phyloP scores from a whole-genome alignment of 139 green algal species.

The Axilococcus clingmanii region DNA sequence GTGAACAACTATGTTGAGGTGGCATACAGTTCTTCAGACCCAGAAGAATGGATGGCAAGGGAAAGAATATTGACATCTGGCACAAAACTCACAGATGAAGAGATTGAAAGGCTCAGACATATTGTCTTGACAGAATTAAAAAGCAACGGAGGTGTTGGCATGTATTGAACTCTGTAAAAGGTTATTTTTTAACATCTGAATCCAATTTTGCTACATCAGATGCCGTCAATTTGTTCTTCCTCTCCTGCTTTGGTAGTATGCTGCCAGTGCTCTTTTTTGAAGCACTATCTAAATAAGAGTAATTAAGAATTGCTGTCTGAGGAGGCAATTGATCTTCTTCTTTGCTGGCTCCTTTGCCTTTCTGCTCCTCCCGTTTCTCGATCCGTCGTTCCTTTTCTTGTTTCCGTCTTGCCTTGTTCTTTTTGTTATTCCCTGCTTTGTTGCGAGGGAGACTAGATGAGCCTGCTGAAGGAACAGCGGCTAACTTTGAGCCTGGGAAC shows the following conservation, averaged over 20 bases:
- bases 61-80: not conserved
- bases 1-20: constrained; percentile 70
- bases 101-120: not conserved
- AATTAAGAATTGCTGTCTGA: constrained; percentile 15
- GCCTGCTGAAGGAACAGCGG: not conserved
- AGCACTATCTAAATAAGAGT: constrained; percentile 17
- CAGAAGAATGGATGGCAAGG: not conserved
- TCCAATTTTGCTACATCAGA: constrained; percentile 13
- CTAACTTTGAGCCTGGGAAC: constrained; percentile 3
- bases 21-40: not conserved
- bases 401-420: constrained; percentile 10
- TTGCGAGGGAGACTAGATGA: constrained; percentile 5
- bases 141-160: too few relatives aligned
- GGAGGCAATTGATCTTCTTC: constrained; percentile 1
- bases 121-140: constrained; percentile 2
- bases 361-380: constrained; percentile 2
- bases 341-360: not conserved
- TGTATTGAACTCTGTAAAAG: not conserved
- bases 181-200: constrained; percentile 4
- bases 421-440: constrained; percentile 15
- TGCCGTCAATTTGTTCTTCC: constrained; percentile 10
- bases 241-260: constrained; percentile 5
- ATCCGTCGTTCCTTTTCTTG: constrained; percentile 1
- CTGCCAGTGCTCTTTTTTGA: constrained; percentile 9
- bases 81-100: constrained; percentile 2